Evolutionary conservation across 768 basidiomycete species (phyloP).

Genomic region (Rhodosporidiobolus sp.): DNA sequence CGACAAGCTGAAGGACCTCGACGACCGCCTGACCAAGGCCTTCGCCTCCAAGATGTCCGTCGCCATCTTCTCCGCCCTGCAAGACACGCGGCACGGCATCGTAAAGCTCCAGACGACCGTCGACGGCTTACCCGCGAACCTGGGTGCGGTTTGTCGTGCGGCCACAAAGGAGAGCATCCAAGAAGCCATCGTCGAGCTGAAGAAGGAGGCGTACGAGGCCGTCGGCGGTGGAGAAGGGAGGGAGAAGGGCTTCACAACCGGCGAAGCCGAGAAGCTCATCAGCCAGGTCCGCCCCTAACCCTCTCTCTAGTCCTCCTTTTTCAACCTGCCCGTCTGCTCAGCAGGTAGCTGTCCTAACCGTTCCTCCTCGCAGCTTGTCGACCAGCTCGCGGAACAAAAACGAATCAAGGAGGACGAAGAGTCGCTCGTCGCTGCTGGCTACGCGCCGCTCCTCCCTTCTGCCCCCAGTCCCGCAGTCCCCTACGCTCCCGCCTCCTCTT

Average conservation of each 20-base stretch:
- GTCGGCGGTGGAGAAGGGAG: constrained; percentile 3
- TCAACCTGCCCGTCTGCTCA: too few relatives aligned
- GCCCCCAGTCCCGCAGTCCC: neutral
- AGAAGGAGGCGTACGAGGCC: constrained; percentile 31
- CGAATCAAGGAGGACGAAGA: constrained; percentile 34
- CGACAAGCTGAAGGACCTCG: constrained; percentile 29
- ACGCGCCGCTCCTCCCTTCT: neutral
- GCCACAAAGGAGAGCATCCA: constrained; percentile 29
- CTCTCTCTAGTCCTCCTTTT: neutral
- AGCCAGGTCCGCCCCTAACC: neutral
- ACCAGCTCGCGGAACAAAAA: constrained; percentile 33
- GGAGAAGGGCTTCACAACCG: constrained; percentile 25
- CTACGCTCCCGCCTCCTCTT: neutral
- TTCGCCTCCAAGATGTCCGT: constrained; percentile 34
- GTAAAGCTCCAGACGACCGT: constrained; percentile 28
- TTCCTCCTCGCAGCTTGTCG: constrained; percentile 14
- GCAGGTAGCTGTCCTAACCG: too few relatives aligned
- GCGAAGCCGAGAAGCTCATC: constrained; percentile 40
- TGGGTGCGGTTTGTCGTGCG: constrained; percentile 16
- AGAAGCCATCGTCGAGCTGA: constrained; percentile 34
- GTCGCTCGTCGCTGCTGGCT: neutral
- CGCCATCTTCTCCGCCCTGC: constrained; percentile 31
- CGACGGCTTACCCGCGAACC: constrained; percentile 27
- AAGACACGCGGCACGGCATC: constrained; percentile 29
- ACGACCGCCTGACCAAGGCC: constrained; percentile 31